Percentiles rank a stretch among this genome's conserved stretches.
Evolutionary conservation across 108 stramenopile species (phyloP).

Genomic region (Nannochloropsis oceanica): DNA sequence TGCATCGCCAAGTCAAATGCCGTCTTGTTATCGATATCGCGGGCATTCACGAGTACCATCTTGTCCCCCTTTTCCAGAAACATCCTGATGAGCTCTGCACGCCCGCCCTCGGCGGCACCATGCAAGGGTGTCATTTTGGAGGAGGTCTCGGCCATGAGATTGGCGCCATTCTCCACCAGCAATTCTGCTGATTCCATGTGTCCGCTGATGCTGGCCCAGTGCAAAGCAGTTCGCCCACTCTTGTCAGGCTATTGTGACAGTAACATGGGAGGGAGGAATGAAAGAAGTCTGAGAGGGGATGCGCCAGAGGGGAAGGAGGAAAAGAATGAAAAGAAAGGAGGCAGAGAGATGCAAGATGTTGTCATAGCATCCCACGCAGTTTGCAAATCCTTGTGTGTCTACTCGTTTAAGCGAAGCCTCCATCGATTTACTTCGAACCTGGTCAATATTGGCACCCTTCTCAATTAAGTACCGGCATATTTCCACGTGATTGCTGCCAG

Average conservation of each 20-base stretch:
- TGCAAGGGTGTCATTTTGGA: constrained; percentile 28
- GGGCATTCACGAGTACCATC: constrained; percentile 10
- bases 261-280: too few relatives aligned
- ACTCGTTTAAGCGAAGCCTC: background rate
- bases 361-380: too few relatives aligned
- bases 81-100: constrained; percentile 28
- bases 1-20: constrained; percentile 27
- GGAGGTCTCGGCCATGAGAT: constrained; percentile 21
- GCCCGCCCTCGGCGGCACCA: constrained; percentile 27
- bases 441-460: constrained; percentile 33
- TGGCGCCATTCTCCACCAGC: constrained; percentile 18
- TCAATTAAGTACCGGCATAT: constrained; percentile 30
- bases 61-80: constrained; percentile 31
- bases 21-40: constrained; percentile 20
- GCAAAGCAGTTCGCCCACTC: constrained; percentile 35
- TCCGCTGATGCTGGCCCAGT: constrained; percentile 34
- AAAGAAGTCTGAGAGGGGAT: too few relatives aligned
- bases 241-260: constrained; percentile 5
- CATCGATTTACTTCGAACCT: background rate
- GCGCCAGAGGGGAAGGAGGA: too few relatives aligned
- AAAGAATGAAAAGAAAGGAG: too few relatives aligned
- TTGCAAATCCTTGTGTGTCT: too few relatives aligned
- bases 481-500: constrained; percentile 32
- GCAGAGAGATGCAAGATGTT: too few relatives aligned
- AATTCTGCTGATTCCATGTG: constrained; percentile 31